Percentiles rank a stretch among this genome's conserved stretches.
phyloP scores from a whole-genome alignment of 23 red algal genomes.

The Pyropia yezoensis region DNA sequence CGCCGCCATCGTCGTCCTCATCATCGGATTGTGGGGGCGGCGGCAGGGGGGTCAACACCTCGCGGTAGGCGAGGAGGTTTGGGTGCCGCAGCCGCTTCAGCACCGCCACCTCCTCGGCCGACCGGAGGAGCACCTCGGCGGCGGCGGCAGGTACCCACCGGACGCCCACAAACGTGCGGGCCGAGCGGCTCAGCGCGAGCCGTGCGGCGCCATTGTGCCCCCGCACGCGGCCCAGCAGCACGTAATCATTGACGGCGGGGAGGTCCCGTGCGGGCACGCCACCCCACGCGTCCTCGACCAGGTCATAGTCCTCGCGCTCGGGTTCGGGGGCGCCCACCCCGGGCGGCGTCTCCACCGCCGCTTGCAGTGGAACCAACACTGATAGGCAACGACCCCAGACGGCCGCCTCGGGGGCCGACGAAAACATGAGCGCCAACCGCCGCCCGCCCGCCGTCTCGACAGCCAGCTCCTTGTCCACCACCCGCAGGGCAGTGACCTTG shows the following conservation, averaged over 20 bases:
- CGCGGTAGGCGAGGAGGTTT: constrained; percentile 42
- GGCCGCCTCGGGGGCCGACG: constrained; percentile 29
- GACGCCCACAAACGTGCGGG: constrained; percentile 30
- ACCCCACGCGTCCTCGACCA: constrained; percentile 45
- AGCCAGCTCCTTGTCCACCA: constrained; percentile 26
- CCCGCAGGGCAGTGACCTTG: constrained; percentile 25
- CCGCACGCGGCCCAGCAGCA: constrained; percentile 26
- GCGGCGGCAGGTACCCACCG: constrained; percentile 26
- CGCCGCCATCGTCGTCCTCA: too few species aligned
- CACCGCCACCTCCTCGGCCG: constrained; percentile 58
- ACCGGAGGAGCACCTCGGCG: constrained; percentile 41
- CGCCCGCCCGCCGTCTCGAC: constrained; percentile 34
- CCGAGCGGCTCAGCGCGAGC: constrained; percentile 36
- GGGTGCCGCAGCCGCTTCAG: constrained; percentile 57
- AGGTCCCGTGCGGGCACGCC: constrained; percentile 7
- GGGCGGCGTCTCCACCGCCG: constrained; percentile 15
- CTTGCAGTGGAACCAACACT: constrained; percentile 55
- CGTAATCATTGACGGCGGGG: constrained; percentile 25
- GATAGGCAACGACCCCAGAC: constrained; percentile 39
- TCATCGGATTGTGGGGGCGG: too few species aligned
- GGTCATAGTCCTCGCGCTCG: constrained; percentile 43
- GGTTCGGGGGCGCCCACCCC: constrained; percentile 30
- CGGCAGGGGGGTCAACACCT: constrained; percentile 27
- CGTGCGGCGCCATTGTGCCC: constrained; percentile 25
- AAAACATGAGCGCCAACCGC: constrained; percentile 52